Percentiles rank a stretch among this genome's conserved stretches.
These are phyloP conservation scores for Septoria linicola DNA, from an alignment of 2,329 filamentous ascomycete genomes.

Conservation along the genomic window DNA sequence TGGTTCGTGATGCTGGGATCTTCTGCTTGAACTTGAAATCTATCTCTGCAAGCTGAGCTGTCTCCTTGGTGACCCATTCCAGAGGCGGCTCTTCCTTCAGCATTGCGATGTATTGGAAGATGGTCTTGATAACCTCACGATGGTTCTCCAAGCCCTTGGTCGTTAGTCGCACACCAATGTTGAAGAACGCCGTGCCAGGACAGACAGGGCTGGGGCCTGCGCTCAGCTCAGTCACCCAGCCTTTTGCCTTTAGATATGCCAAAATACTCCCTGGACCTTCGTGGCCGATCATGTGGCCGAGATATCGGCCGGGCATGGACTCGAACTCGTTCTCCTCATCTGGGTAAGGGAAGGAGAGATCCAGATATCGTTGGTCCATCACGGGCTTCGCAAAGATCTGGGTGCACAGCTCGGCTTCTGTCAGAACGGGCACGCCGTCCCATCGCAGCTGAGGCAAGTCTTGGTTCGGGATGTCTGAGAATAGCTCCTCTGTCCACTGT, in stretches of 20 bases:
- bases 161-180: conserved; percentile 74
- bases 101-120: conserved; percentile 90
- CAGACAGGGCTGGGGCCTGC: conserved; percentile 75
- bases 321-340: conserved; percentile 80
- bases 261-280: conserved; percentile 91
- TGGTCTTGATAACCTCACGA: conserved; percentile 73
- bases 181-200: conserved; percentile 77
- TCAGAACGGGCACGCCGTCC: conserved; percentile 62
- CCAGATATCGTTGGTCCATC: conserved; percentile 78
- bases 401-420: conserved; percentile 60
- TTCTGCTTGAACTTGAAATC: conserved; percentile 96
- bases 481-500: conserved; percentile 79
- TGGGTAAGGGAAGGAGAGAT: conserved; percentile 78
- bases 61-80: conserved; percentile 92
- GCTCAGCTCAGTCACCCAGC: conserved; percentile 81
- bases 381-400: conserved; percentile 88
- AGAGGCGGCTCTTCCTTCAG: conserved; percentile 77
- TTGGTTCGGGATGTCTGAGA: conserved; percentile 79
- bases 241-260: conserved; percentile 83
- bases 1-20: conserved; percentile 82
- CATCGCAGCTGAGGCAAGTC: conserved; percentile 67
- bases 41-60: conserved; percentile 84
- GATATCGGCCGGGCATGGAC: conserved; percentile 78
- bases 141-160: conserved; percentile 82
- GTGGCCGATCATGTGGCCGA: conserved; percentile 86